Evolutionary conservation across 1,284 basidiomycete species (phyloP).

Genomic region (Mycosarcoma mackinlayi): DNA sequence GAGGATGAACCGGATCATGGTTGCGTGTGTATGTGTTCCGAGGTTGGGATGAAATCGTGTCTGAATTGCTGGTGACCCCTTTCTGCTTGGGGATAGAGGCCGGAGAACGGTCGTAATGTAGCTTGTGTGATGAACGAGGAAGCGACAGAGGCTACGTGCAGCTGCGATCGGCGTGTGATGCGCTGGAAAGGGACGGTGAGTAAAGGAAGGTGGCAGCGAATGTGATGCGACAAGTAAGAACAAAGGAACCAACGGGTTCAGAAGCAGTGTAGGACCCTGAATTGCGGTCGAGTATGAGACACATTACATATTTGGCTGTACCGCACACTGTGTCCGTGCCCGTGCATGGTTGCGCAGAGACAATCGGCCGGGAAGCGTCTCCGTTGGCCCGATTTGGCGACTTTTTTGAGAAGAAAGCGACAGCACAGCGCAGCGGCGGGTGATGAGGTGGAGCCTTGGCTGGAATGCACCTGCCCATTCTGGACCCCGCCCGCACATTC

Average conservation of each 20-base stretch:
- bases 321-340: not conserved
- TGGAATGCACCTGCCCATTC: not conserved
- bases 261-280: no score
- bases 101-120: no score
- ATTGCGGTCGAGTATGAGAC: not conserved
- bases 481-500: no score
- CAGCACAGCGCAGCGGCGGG: not conserved
- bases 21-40: not conserved
- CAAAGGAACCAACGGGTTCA: no score
- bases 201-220: not conserved
- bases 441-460: conserved; percentile 1
- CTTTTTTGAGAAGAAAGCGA: not conserved
- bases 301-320: not conserved
- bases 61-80: no score
- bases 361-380: conserved; percentile 21
- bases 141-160: no score
- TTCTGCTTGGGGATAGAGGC: not conserved
- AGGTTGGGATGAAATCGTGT: not conserved
- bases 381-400: no score
- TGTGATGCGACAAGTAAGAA: no score
- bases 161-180: not conserved
- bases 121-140: no score
- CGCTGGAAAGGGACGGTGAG: not conserved
- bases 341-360: conserved; percentile 1
- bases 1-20: conserved; percentile 91